phyloP scores from a whole-genome alignment of 2,329 filamentous ascomycete genomes.

The Acephala macrosclerotiorum region DNA sequence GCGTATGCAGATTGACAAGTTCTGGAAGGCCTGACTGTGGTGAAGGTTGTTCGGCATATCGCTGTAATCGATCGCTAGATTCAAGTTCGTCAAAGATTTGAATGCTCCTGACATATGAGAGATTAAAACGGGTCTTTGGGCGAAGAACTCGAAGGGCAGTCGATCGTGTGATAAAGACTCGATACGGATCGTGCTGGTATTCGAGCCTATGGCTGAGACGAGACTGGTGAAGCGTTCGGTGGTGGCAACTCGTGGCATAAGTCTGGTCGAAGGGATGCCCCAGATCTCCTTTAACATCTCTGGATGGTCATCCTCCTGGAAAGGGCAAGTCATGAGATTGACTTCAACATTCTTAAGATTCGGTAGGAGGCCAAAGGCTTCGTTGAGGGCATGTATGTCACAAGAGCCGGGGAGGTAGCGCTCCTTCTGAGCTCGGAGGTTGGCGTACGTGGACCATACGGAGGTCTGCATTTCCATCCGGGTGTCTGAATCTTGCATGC shows the following conservation, averaged over 20 bases:
- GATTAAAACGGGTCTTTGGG: slow-evolving; percentile 28
- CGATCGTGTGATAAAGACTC: slow-evolving; percentile 37
- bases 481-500: slow-evolving; percentile 37
- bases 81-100: slow-evolving; percentile 29
- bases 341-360: slow-evolving; percentile 36
- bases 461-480: slow-evolving; percentile 40
- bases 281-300: slow-evolving; percentile 36
- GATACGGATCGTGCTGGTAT: slow-evolving; percentile 23
- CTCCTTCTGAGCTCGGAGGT: slow-evolving; percentile 41
- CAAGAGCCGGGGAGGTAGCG: slow-evolving; percentile 34
- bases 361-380: slow-evolving; percentile 30
- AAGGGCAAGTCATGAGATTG: slow-evolving; percentile 34
- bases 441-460: slow-evolving; percentile 43
- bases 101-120: slow-evolving; percentile 29
- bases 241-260: slow-evolving; percentile 33
- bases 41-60: slow-evolving; percentile 31
- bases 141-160: slow-evolving; percentile 42
- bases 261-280: slow-evolving; percentile 37
- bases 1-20: slow-evolving; percentile 30
- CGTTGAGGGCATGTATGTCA: slow-evolving; percentile 25
- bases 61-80: slow-evolving; percentile 34
- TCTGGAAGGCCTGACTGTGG: slow-evolving; percentile 27
- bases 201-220: slow-evolving; percentile 24
- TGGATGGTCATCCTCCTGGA: slow-evolving; percentile 24
- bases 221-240: slow-evolving; percentile 36